These are phyloP conservation scores for Kwoniella botswanensis DNA, from an alignment of 768 basidiomycete species.

Conservation along the genomic window DNA sequence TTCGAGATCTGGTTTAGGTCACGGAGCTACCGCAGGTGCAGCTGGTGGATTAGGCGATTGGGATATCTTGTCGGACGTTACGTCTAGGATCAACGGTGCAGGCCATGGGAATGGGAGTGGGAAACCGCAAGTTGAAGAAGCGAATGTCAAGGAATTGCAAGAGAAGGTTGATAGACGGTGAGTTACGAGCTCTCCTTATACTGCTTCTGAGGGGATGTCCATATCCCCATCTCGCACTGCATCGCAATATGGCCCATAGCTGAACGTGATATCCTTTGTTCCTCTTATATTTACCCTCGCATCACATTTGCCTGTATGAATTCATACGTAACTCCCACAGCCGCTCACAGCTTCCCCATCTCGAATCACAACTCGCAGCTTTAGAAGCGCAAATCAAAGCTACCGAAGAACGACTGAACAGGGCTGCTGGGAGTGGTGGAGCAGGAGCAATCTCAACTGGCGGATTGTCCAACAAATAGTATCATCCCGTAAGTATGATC, in stretches of 20 bases:
- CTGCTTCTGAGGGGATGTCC: too few species aligned
- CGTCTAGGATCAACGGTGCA: constrained; percentile 13
- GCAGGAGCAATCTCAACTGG: constrained; percentile 1
- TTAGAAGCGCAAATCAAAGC: constrained; percentile 47
- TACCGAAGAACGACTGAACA: constrained; percentile 43
- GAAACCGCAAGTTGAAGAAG: constrained; percentile 21
- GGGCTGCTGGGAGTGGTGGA: constrained; percentile 19
- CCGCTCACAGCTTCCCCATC: constrained; percentile 39
- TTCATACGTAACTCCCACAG: constrained; percentile 10
- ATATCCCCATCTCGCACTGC: too few species aligned
- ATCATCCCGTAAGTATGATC: too few species aligned
- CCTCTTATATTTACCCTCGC: neutral
- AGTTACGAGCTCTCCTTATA: neutral
- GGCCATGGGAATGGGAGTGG: constrained; percentile 34
- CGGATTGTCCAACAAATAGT: neutral
- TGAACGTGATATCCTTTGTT: neutral
- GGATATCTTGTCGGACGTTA: constrained; percentile 40
- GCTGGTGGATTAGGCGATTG: constrained; percentile 17
- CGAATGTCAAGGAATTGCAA: constrained; percentile 37
- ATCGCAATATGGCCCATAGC: neutral
- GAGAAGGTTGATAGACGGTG: constrained; percentile 49
- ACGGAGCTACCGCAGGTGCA: neutral
- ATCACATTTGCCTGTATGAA: neutral
- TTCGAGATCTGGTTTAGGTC: neutral
- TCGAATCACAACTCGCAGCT: constrained; percentile 38